Conservation (phyloP, 805 yeast genomes). For the Metschnikowia continentalis region DNA sequence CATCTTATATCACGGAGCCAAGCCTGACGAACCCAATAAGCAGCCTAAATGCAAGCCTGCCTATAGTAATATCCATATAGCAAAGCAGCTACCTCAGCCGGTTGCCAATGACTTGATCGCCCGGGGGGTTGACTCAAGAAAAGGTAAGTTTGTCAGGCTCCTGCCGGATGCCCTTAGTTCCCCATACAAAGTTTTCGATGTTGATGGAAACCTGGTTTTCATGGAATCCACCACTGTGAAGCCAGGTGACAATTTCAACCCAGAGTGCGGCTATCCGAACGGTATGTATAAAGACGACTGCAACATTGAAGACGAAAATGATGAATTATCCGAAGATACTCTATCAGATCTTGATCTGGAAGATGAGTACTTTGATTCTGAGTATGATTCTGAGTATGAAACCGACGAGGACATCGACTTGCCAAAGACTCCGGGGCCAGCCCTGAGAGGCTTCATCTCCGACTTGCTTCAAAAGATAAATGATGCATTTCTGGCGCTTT, state of each 20-base stretch:
- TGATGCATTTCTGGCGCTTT: background rate
- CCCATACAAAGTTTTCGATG: conserved; percentile 38
- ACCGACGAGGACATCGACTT: background rate
- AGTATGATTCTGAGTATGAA: background rate
- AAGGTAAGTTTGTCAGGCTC: conserved; percentile 50
- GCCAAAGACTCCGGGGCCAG: background rate
- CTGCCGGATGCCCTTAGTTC: conserved; percentile 40
- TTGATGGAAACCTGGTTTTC: conserved; percentile 38
- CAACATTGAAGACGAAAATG: conserved; percentile 11
- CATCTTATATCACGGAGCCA: conserved; percentile 18
- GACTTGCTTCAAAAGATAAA: background rate
- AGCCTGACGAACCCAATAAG: background rate
- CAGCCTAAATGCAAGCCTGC: conserved; percentile 28
- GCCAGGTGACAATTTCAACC: conserved; percentile 15
- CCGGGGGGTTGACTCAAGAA: conserved; percentile 43
- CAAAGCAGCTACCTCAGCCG: conserved; percentile 43
- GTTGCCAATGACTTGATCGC: conserved; percentile 42
- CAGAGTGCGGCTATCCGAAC: conserved; percentile 28
- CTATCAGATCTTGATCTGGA: background rate
- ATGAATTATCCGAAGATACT: background rate
- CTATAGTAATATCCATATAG: conserved; percentile 36
- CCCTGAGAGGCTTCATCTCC: background rate
- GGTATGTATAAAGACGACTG: conserved; percentile 38
- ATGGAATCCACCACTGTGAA: conserved; percentile 22
- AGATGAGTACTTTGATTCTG: background rate